Percentiles rank a stretch among this genome's conserved stretches.
These are phyloP conservation scores for Takakia lepidozioides DNA, from an alignment of 225 moss, liverwort and hornwort species.

Conservation along the genomic window DNA sequence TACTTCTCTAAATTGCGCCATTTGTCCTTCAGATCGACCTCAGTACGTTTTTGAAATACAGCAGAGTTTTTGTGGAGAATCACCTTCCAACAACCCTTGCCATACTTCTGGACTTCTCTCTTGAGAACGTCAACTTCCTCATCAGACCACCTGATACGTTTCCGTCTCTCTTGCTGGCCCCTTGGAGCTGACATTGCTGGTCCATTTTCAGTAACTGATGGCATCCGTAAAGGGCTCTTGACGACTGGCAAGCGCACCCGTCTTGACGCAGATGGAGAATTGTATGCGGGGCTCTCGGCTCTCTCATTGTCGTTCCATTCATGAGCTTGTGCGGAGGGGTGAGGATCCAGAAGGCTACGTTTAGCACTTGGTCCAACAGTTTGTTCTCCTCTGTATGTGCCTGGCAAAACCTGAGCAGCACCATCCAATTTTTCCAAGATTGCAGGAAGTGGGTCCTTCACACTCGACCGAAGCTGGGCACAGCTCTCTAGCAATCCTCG, in stretches of 20 bases:
- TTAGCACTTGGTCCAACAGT: slow-evolving; percentile 5
- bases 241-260: slow-evolving; percentile 34
- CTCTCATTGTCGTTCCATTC: slow-evolving; percentile 44
- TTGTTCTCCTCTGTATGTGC: not conserved
- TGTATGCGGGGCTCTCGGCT: slow-evolving; percentile 22
- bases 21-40: slow-evolving; percentile 91
- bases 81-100: slow-evolving; percentile 80
- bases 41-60: slow-evolving; percentile 52
- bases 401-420: slow-evolving; percentile 1
- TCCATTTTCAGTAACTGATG: slow-evolving; percentile 1
- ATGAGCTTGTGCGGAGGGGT: slow-evolving; percentile 28
- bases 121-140: slow-evolving; percentile 58
- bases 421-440: slow-evolving; percentile 17
- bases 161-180: slow-evolving; percentile 19
- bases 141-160: slow-evolving; percentile 53
- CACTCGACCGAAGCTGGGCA: slow-evolving; percentile 13
- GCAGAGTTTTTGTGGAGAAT: slow-evolving; percentile 36
- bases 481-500: slow-evolving; percentile 6
- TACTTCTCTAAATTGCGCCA: slow-evolving; percentile 86
- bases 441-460: slow-evolving; percentile 45
- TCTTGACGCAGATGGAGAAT: slow-evolving; percentile 48
- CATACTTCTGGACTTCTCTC: slow-evolving; percentile 45
- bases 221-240: slow-evolving; percentile 4
- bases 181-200: not conserved
- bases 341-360: slow-evolving; percentile 32